Percentiles rank a stretch among this genome's conserved stretches.
Evolutionary conservation across 768 basidiomycete species (phyloP).

Genomic region (Mycena vitilis): DNA sequence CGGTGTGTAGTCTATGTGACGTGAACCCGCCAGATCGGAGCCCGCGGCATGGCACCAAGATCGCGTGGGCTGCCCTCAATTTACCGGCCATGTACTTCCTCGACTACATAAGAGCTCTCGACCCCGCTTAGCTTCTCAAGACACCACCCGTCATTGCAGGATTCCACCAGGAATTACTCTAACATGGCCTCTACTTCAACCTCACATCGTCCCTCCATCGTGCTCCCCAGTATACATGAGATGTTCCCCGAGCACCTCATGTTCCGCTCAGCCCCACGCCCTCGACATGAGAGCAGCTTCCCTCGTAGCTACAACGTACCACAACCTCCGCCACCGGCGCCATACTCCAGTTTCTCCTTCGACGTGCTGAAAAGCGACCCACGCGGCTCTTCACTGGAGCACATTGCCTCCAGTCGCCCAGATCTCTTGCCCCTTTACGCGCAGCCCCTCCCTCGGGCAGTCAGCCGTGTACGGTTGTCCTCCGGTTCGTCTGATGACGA

Average conservation of each 20-base stretch:
- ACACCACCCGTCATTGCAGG: too few species aligned
- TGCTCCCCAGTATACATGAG: conserved; percentile 28
- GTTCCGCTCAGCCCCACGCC: neutral
- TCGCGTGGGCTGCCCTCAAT: too few species aligned
- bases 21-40: too few species aligned
- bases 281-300: neutral
- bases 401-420: conserved; percentile 18
- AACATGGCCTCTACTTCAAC: conserved; percentile 11
- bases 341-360: conserved; percentile 19
- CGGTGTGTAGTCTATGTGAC: too few species aligned
- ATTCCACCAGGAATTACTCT: too few species aligned
- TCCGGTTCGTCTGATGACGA: conserved; percentile 23
- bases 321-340: neutral
- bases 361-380: conserved; percentile 16
- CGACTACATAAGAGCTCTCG: too few species aligned
- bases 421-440: neutral
- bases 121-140: too few species aligned
- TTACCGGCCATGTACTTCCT: too few species aligned
- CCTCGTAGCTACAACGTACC: neutral
- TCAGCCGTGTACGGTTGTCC: neutral
- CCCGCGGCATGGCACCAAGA: too few species aligned
- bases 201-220: neutral
- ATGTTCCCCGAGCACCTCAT: conserved; percentile 27
- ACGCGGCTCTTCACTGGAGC: conserved; percentile 9
- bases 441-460: neutral